phyloP scores from a whole-genome alignment of 495 filamentous ascomycete species.

The Tuber aestivum region DNA sequence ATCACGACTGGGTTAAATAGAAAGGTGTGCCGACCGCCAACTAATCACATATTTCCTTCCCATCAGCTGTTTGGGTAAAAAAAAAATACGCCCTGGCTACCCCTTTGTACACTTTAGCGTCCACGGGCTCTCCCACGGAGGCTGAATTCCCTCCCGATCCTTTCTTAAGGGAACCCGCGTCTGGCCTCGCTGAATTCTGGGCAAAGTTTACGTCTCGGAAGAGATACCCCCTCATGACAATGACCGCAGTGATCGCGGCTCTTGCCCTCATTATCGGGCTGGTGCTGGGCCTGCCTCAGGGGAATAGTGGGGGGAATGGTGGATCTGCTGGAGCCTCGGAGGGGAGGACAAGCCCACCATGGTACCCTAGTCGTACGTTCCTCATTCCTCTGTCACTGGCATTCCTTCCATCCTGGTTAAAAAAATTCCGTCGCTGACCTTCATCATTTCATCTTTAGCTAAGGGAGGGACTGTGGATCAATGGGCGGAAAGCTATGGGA shows the following conservation, averaged over 20 bases:
- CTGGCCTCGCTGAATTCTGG: not conserved
- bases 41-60: not conserved
- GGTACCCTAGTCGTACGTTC: conserved; percentile 35
- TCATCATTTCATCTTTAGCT: conserved; percentile 9
- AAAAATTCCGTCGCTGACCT: conserved; percentile 4
- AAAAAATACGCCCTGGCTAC: not conserved
- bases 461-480: conserved; percentile 62
- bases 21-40: not conserved
- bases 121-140: not conserved
- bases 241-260: not conserved
- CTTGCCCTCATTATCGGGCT: not conserved
- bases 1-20: not conserved
- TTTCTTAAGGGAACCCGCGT: not conserved
- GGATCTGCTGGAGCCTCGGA: not conserved
- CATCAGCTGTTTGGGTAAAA: not conserved
- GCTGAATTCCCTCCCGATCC: not conserved
- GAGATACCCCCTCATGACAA: not conserved
- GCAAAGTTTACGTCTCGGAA: conserved; percentile 1
- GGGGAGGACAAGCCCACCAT: not conserved
- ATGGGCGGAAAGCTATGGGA: conserved; percentile 76
- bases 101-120: not conserved
- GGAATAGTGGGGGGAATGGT: not conserved
- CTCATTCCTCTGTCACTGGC: not conserved
- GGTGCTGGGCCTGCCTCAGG: not conserved
- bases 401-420: not conserved